Evolutionary conservation across 2,329 filamentous ascomycete genomes (phyloP).

Genomic region (Colletotrichum sp.): DNA sequence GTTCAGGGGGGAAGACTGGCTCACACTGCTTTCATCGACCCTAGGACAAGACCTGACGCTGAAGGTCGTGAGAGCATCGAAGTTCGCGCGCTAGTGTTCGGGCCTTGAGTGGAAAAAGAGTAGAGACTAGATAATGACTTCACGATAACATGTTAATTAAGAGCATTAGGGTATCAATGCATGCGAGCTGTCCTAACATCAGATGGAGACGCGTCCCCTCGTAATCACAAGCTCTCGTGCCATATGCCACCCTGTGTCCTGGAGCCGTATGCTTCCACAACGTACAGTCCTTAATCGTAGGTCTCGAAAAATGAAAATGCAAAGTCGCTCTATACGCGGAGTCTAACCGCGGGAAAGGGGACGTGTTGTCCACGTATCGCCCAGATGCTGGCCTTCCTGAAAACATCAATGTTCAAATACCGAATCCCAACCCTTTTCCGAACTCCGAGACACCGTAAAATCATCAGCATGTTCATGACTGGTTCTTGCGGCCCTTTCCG

Average conservation of each 20-base stretch:
- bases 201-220: neutral
- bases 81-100: slow-evolving; percentile 85
- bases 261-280: neutral
- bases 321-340: neutral
- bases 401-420: neutral
- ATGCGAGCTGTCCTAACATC: neutral
- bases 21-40: slow-evolving; percentile 82
- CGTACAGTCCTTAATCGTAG: neutral
- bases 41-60: slow-evolving; percentile 71
- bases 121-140: neutral
- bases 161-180: slow-evolving; percentile 14
- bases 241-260: slow-evolving; percentile 1
- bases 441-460: slow-evolving; percentile 12
- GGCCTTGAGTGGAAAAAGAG: slow-evolving; percentile 42
- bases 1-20: slow-evolving; percentile 64
- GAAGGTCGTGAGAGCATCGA: slow-evolving; percentile 87
- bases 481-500: slow-evolving; percentile 47
- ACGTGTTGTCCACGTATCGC: neutral
- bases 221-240: neutral
- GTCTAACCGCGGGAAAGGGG: neutral
- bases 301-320: neutral
- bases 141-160: slow-evolving; percentile 13
- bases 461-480: slow-evolving; percentile 9
- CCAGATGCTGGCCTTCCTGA: neutral
- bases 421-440: neutral